These are phyloP conservation scores for Cytospora piceae DNA, from an alignment of 2,329 filamentous ascomycete genomes.

Conservation along the genomic window DNA sequence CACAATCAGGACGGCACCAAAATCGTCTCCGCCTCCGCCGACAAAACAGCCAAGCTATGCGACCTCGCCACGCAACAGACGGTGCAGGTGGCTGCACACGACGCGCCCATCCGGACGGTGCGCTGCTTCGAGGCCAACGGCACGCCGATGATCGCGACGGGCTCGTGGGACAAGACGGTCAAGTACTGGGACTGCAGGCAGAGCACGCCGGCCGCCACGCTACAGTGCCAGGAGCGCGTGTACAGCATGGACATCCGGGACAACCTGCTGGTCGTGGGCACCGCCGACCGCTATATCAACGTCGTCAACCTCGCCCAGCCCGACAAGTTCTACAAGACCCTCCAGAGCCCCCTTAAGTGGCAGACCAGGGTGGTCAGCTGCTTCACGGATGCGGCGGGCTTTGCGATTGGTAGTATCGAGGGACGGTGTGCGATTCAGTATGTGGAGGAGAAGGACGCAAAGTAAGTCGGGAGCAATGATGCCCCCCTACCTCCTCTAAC, in stretches of 20 bases:
- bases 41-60: slow-evolving; percentile 87
- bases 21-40: slow-evolving; percentile 83
- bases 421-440: slow-evolving; percentile 98
- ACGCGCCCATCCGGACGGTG: slow-evolving; percentile 78
- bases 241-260: slow-evolving; percentile 93
- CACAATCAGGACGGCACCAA: slow-evolving; percentile 79
- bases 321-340: slow-evolving; percentile 86
- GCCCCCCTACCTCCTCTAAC: not conserved
- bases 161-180: slow-evolving; percentile 88
- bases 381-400: slow-evolving; percentile 89
- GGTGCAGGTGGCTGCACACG: slow-evolving; percentile 80
- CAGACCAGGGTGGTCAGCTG: slow-evolving; percentile 95
- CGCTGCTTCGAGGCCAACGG: slow-evolving; percentile 76
- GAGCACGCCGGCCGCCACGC: slow-evolving; percentile 64
- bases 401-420: slow-evolving; percentile 95
- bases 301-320: slow-evolving; percentile 90
- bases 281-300: slow-evolving; percentile 94
- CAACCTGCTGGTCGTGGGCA: slow-evolving; percentile 87
- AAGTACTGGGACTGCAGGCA: slow-evolving; percentile 85
- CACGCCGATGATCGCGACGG: slow-evolving; percentile 84
- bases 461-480: slow-evolving; percentile 47
- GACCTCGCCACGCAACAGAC: slow-evolving; percentile 73
- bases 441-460: slow-evolving; percentile 90
- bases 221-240: slow-evolving; percentile 74
- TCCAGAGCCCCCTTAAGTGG: slow-evolving; percentile 97